These are phyloP conservation scores for Talaromyces amestolkiae DNA, from an alignment of 2,329 filamentous ascomycete genomes.

Conservation along the genomic window DNA sequence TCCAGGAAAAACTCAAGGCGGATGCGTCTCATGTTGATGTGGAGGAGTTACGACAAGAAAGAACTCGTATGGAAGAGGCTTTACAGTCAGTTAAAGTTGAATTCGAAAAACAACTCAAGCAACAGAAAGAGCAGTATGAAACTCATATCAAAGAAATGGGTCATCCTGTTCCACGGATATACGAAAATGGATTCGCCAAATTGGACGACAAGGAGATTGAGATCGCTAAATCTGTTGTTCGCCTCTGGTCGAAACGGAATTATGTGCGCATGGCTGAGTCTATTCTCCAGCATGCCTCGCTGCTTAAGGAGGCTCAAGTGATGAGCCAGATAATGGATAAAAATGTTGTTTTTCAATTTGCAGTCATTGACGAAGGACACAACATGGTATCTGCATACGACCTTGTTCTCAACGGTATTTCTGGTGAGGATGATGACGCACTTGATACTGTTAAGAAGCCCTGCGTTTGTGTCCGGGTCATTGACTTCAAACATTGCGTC, in stretches of 20 bases:
- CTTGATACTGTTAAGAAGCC: constrained; percentile 82
- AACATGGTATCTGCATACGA: constrained; percentile 91
- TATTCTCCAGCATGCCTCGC: constrained; percentile 80
- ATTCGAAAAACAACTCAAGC: constrained; percentile 80
- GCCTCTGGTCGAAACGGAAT: constrained; percentile 77
- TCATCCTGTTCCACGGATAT: constrained; percentile 54
- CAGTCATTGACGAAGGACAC: constrained; percentile 84
- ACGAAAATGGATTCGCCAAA: constrained; percentile 44
- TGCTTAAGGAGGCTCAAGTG: constrained; percentile 91
- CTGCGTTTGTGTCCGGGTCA: constrained; percentile 83
- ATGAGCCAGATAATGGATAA: constrained; percentile 98
- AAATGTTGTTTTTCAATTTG: constrained; percentile 90
- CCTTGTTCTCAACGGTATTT: constrained; percentile 87
- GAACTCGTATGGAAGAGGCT: constrained; percentile 78
- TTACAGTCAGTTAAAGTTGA: constrained; percentile 76
- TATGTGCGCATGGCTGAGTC: constrained; percentile 94
- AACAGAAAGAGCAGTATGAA: constrained; percentile 81
- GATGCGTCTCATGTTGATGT: constrained; percentile 69
- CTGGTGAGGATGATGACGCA: constrained; percentile 77
- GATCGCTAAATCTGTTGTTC: constrained; percentile 64
- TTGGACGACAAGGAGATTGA: constrained; percentile 71
- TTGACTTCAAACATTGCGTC: constrained; percentile 83
- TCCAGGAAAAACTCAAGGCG: constrained; percentile 74
- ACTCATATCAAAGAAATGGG: constrained; percentile 76
- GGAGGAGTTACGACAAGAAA: constrained; percentile 80